Conservation (phyloP, 441 rosid species). For the Syzygium malaccense region DNA sequence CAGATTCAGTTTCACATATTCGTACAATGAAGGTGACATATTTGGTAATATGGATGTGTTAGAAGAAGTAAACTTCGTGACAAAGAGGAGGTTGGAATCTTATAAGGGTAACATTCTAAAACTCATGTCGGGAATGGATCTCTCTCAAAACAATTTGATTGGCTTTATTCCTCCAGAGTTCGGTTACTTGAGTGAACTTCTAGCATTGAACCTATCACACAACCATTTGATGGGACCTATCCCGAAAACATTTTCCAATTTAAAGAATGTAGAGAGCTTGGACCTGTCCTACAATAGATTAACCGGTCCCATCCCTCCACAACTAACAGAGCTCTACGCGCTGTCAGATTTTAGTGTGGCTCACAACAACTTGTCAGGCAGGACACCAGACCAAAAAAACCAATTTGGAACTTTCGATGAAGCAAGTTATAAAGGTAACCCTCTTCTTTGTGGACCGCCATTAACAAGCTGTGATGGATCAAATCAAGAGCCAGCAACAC, state of each 20-base stretch:
- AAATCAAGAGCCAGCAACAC: not conserved
- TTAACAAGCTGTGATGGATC: not conserved
- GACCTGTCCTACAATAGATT: not conserved
- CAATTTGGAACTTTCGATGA: not conserved
- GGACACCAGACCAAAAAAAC: not conserved
- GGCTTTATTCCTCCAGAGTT: not conserved
- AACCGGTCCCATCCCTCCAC: not conserved
- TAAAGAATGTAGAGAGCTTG: not conserved
- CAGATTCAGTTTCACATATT: fast-evolving
- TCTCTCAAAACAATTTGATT: not conserved
- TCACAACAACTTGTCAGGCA: not conserved
- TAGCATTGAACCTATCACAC: not conserved
- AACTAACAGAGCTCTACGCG: fast-evolving
- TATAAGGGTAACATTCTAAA: not conserved
- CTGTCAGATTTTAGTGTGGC: not conserved
- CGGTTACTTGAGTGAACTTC: not conserved
- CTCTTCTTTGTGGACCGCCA: not conserved
- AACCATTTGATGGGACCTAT: not conserved
- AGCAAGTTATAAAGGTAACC: not conserved
- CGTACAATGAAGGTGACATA: fast-evolving
- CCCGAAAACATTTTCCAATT: not conserved
- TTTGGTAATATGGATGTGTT: fast-evolving
- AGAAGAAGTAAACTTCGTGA: not conserved
- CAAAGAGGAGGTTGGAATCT: not conserved
- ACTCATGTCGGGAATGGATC: not conserved